These are phyloP conservation scores for Leavenworthia alabamica DNA, from an alignment of 345 rosid genomes.

Conservation along the genomic window DNA sequence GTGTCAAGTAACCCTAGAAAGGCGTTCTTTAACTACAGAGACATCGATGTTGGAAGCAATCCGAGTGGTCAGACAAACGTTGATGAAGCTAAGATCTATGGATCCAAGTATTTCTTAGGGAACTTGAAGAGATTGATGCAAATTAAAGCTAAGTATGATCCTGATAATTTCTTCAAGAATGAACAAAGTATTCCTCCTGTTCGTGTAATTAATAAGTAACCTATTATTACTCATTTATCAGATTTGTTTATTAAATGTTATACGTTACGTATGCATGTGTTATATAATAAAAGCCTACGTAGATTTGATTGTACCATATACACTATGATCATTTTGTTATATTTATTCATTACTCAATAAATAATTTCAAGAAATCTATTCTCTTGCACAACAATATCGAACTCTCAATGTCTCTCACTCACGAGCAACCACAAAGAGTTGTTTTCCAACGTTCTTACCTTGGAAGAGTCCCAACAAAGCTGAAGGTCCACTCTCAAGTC, in stretches of 20 bases:
- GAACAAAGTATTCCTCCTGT: slow-evolving; percentile 33
- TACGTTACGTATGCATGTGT: too few relatives aligned
- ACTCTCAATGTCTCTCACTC: not conserved
- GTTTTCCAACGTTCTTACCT: slow-evolving; percentile 22
- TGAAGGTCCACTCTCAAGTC: slow-evolving; percentile 36
- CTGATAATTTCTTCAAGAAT: slow-evolving; percentile 30
- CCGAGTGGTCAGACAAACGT: slow-evolving; percentile 4
- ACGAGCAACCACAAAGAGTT: slow-evolving; percentile 19
- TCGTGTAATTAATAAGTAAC: too few relatives aligned
- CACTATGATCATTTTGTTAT: too few relatives aligned
- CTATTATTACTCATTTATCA: too few relatives aligned
- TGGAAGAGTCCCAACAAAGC: slow-evolving; percentile 17
- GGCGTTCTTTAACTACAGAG: slow-evolving; percentile 31
- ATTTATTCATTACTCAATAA: too few relatives aligned
- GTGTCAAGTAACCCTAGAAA: slow-evolving; percentile 40
- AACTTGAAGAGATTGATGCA: slow-evolving; percentile 33
- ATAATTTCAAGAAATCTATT: too few relatives aligned
- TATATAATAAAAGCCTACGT: too few relatives aligned
- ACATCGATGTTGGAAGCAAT: too few relatives aligned
- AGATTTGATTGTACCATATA: too few relatives aligned
- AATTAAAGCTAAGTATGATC: slow-evolving; percentile 34
- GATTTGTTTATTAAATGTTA: too few relatives aligned
- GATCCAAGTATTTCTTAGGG: slow-evolving; percentile 27
- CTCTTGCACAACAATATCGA: not conserved
- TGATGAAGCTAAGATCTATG: slow-evolving; percentile 29